A percentile compares a stretch with the other conserved stretches of the same genome.
These are phyloP conservation scores for Hondaea fermentalgiana DNA, from an alignment of 108 stramenopile genomes.

Conservation along the genomic window DNA sequence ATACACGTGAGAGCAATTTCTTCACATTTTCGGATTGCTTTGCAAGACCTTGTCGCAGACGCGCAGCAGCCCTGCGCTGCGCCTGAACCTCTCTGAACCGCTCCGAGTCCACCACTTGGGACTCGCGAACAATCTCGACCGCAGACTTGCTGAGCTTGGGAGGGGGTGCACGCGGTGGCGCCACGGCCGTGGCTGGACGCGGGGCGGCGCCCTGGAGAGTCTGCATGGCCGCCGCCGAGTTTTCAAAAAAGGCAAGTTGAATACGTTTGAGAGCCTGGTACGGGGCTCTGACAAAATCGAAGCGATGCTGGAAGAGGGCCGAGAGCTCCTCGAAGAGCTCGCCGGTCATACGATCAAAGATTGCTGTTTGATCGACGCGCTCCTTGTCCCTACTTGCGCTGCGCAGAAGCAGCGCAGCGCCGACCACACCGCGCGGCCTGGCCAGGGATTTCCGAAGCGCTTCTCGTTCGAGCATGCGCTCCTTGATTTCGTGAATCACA, in stretches of 20 bases:
- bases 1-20: not conserved
- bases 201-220: not conserved
- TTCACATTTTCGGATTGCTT: not conserved
- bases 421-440: not conserved
- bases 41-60: not conserved
- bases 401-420: not conserved
- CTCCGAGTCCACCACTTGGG: not conserved
- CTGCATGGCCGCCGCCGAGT: not conserved
- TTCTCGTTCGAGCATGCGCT: not conserved
- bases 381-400: not conserved
- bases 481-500: not conserved
- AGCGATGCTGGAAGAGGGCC: not conserved
- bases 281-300: not conserved
- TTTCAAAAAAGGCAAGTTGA: not conserved
- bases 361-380: not conserved
- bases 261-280: not conserved
- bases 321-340: conserved; percentile 16
- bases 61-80: not conserved
- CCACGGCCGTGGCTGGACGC: not conserved
- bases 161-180: not conserved
- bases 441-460: not conserved
- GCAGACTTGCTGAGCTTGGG: not conserved
- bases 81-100: not conserved
- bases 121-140: not conserved
- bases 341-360: not conserved